Conservation (phyloP, 2,329 filamentous ascomycete genomes). For the Diplodia scrobiculata region DNA sequence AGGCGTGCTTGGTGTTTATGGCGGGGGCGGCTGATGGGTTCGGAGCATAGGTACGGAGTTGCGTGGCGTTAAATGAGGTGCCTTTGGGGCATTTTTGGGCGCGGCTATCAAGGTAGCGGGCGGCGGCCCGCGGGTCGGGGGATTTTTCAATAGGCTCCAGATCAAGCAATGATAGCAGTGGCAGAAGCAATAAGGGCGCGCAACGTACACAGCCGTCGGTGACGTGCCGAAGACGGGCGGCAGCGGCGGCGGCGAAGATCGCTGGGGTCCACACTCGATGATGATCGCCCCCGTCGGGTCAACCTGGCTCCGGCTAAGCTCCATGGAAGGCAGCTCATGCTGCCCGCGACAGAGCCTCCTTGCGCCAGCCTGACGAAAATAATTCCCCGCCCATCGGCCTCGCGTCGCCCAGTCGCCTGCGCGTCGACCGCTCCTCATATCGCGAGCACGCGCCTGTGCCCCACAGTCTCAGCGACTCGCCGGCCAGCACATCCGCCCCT, state of each 20-base stretch:
- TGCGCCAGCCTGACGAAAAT: constrained; percentile 27
- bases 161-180: constrained; percentile 17
- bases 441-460: constrained; percentile 5
- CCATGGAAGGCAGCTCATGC: constrained; percentile 22
- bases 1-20: background rate
- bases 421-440: constrained; percentile 2
- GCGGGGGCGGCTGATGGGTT: background rate
- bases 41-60: constrained; percentile 13
- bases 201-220: background rate
- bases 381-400: constrained; percentile 21
- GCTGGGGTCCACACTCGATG: constrained; percentile 7
- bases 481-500: constrained; percentile 28
- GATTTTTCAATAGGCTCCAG: constrained; percentile 1
- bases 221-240: background rate
- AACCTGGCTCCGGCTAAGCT: constrained; percentile 22
- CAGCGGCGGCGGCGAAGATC: constrained; percentile 1
- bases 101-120: constrained; percentile 2
- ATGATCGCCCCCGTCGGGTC: constrained; percentile 20
- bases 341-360: constrained; percentile 25
- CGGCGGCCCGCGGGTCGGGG: background rate
- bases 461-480: constrained; percentile 10
- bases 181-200: background rate
- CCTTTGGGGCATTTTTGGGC: background rate
- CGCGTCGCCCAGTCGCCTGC: constrained; percentile 17
- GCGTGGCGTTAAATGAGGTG: constrained; percentile 17